Base-by-base conservation (phyloP, 495 filamentous ascomycete genomes). In the Penicillium verhagenii region DNA sequence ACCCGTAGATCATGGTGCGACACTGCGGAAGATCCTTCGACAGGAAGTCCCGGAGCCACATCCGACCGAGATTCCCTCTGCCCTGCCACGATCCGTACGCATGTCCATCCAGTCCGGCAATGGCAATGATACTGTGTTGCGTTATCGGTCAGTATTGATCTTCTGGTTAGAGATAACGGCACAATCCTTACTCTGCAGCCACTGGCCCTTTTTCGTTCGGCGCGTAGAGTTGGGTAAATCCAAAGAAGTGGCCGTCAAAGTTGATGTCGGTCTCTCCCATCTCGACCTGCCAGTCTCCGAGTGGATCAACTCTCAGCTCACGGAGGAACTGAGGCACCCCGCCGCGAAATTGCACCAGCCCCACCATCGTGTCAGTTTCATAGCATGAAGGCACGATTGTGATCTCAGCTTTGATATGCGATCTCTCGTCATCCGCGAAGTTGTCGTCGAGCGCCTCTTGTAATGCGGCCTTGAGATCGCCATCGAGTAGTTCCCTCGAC, bases 31-130 rank as follows among this genome's bases (percentile, higher is more conserved):
- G 23, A 56, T 73, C 70, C 50, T 61, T 54, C 0, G 63, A 59
- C 1, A 75, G 59, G 52, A 67, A 71, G 52, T 75, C 68, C 7
- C 60, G 58, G 7, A 75, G 69, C 72, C 69, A 75, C 70, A 74
- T 74, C 2, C 54, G 54, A 8, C 57, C 23, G 23, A 52, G n/a
- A 20, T 54, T 49, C 7, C 58, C 65, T 54, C 63, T 66, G 19
- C 61, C 58, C 35, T 60, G 48, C 69, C 70, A 75, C 21, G 70
- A 72, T n/a, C 61, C 72, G 50, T 66, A 75, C 29, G 29, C 29
- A n/a, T n/a, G 29, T 33, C 29, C 29, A 33, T 33, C 29, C 29
- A 33, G 29, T 33, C 70, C 58, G 52, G 71, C 61, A 19, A 74
- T 58, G 20, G 68, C 71, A 48, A 74, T 63, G 14, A 74, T 61